Evolutionary conservation across 371 early-diverging fungal genomes (phyloP).

Genomic region (Coemansia sp.): DNA sequence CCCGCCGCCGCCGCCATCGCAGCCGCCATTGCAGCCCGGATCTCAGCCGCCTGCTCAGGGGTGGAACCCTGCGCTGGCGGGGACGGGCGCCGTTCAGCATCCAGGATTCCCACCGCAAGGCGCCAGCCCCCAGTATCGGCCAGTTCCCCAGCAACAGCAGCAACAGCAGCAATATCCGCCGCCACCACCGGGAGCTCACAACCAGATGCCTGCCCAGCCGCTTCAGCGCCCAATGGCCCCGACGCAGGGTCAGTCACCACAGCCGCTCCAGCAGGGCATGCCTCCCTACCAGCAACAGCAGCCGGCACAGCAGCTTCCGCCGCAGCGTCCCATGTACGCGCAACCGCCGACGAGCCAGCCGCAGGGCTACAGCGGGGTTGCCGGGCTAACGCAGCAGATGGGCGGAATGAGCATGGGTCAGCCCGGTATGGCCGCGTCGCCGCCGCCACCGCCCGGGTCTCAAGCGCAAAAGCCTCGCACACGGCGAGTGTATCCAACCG

Average conservation of each 20-base stretch:
- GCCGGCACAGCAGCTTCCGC: constrained; percentile 13
- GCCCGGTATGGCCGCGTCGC: constrained; percentile 27
- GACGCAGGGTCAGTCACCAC: constrained; percentile 1
- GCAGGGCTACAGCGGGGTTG: constrained; percentile 7
- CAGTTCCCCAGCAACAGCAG: constrained; percentile 11
- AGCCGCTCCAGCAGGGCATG: constrained; percentile 16
- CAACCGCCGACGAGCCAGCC: constrained; percentile 6
- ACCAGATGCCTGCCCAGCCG: constrained; percentile 8
- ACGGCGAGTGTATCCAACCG: constrained; percentile 31
- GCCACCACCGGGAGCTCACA: background rate
- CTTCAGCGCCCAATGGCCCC: constrained; percentile 4
- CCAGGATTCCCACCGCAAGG: constrained; percentile 24
- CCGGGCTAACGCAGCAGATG: constrained; percentile 41
- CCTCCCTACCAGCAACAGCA: background rate
- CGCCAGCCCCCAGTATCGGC: constrained; percentile 5
- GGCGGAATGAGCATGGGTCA: constrained; percentile 39
- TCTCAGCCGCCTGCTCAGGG: constrained; percentile 18
- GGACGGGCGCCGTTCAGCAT: constrained; percentile 21
- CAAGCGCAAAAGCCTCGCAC: constrained; percentile 35
- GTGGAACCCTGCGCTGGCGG: constrained; percentile 25
- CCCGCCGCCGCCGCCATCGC: constrained; percentile 17
- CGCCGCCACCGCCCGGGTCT: constrained; percentile 3
- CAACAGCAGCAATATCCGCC: constrained; percentile 14
- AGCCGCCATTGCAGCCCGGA: constrained; percentile 12
- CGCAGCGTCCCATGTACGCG: constrained; percentile 6